Conservation (phyloP, 1,284 basidiomycete species). For the Polyporus tsugae region DNA sequence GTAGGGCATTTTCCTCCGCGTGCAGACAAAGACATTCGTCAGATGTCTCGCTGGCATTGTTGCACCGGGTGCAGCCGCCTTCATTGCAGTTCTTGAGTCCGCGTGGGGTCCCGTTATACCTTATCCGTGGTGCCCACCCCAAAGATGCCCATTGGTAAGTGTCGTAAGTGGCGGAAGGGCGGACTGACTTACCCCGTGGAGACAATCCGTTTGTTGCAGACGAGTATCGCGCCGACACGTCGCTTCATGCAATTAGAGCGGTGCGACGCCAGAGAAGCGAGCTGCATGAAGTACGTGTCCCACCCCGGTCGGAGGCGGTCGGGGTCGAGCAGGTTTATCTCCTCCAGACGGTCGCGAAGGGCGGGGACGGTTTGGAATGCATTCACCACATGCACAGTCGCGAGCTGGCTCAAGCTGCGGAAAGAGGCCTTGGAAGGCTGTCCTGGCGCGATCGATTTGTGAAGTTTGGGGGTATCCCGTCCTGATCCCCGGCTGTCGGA, state of each 20-base stretch:
- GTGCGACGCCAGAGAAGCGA: slow-evolving; percentile 88
- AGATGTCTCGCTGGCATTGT: slow-evolving; percentile 66
- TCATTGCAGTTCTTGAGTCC: slow-evolving; percentile 91
- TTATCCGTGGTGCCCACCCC: slow-evolving; percentile 39
- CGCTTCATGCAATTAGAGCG: slow-evolving; percentile 99
- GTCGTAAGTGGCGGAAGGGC: too few species aligned
- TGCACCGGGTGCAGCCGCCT: slow-evolving; percentile 87
- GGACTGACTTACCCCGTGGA: slow-evolving; percentile 76
- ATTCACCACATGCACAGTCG: slow-evolving; percentile 79
- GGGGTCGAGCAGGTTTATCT: slow-evolving; percentile 72
- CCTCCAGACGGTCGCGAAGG: slow-evolving; percentile 72
- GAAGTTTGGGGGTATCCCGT: slow-evolving; percentile 11
- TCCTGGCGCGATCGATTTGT: slow-evolving; percentile 1
- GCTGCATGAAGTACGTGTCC: slow-evolving; percentile 97
- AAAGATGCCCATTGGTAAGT: neutral
- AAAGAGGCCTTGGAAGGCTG: slow-evolving; percentile 36
- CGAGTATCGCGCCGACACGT: slow-evolving; percentile 92
- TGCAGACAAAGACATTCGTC: slow-evolving; percentile 95
- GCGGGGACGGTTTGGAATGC: slow-evolving; percentile 62
- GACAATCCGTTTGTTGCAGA: slow-evolving; percentile 87
- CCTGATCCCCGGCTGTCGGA: neutral
- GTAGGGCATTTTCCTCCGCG: slow-evolving; percentile 97
- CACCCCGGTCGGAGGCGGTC: slow-evolving; percentile 87
- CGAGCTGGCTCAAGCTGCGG: slow-evolving; percentile 54
- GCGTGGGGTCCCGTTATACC: slow-evolving; percentile 96